Evolutionary conservation across 1,284 basidiomycete species (phyloP).

Genomic region (Trichosporon sp.): DNA sequence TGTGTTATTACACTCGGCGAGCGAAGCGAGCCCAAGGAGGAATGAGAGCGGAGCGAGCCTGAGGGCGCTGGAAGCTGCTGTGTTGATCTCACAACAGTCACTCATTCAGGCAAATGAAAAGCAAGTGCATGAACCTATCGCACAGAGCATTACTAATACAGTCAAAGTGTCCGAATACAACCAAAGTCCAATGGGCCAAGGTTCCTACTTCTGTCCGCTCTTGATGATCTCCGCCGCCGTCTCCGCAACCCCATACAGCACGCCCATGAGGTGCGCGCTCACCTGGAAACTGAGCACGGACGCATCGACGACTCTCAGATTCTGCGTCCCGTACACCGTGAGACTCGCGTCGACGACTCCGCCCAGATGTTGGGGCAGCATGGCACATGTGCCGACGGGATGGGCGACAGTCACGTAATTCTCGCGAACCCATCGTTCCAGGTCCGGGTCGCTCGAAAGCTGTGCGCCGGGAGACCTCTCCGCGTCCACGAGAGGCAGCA

Average conservation of each 20-base stretch:
- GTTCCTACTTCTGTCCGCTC: conserved; percentile 20
- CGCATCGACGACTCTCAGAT: conserved; percentile 59
- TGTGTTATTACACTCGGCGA: neutral
- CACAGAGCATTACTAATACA: neutral
- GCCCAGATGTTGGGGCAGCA: conserved; percentile 65
- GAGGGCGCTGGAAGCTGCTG: no score
- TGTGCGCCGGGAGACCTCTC: conserved; percentile 14
- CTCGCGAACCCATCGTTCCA: conserved; percentile 13
- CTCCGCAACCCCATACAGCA: conserved; percentile 71
- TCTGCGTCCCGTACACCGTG: conserved; percentile 65
- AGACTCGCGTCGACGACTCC: conserved; percentile 68
- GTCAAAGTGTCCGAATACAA: neutral
- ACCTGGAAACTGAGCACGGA: conserved; percentile 57
- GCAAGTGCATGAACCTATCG: neutral
- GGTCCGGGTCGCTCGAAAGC: conserved; percentile 18
- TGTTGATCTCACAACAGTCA: neutral
- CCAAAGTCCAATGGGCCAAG: neutral
- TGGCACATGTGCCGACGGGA: conserved; percentile 65
- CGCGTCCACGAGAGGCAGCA: conserved; percentile 34
- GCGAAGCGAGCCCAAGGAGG: neutral
- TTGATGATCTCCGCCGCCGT: conserved; percentile 67
- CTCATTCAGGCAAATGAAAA: neutral
- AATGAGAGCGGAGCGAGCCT: neutral
- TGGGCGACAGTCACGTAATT: conserved; percentile 59
- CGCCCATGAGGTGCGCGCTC: conserved; percentile 55